Percentiles rank a stretch among this genome's conserved stretches.
These are phyloP conservation scores for Metrosideros polymorpha DNA, from an alignment of 441 rosid species.

Conservation along the genomic window DNA sequence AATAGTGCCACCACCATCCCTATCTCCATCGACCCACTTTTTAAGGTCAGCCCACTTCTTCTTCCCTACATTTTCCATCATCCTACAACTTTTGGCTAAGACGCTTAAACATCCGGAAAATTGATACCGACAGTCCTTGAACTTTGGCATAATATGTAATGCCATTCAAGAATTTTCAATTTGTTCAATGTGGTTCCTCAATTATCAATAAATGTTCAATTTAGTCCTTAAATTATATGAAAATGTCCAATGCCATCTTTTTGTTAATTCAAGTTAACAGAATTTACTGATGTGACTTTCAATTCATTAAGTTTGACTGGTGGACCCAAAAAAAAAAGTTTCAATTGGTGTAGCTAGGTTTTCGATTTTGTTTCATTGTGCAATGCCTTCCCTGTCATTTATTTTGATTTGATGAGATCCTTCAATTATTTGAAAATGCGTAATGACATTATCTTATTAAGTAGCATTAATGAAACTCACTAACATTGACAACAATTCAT, in stretches of 20 bases:
- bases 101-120: neutral
- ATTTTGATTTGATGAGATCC: neutral
- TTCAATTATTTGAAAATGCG: too few species aligned
- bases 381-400: too few species aligned
- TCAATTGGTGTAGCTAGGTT: neutral
- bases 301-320: neutral
- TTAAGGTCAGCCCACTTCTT: neutral
- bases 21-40: neutral
- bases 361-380: too few species aligned
- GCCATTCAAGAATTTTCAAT: neutral
- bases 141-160: neutral
- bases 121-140: neutral
- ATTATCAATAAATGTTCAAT: neutral
- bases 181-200: rapidly evolving
- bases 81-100: neutral
- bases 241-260: neutral
- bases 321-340: neutral
- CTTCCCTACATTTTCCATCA: neutral
- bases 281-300: neutral
- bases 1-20: neutral
- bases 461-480: too few species aligned
- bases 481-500: neutral
- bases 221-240: rapidly evolving
- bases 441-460: too few species aligned
- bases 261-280: neutral